Conservation (phyloP, 306 rosid species). For the Fragaria ananassa region DNA sequence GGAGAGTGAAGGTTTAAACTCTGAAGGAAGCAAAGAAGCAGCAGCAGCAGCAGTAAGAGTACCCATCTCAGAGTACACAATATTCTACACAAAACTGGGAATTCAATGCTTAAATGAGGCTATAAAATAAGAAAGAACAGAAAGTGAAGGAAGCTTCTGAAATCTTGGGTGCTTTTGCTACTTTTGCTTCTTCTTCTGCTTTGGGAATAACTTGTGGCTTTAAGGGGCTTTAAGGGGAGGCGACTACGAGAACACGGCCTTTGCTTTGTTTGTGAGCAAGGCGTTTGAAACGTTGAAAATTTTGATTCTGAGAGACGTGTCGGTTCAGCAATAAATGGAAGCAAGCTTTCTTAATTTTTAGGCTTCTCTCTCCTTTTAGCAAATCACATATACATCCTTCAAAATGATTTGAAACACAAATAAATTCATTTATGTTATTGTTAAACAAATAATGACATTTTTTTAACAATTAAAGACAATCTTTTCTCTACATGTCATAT, state of each 20-base stretch:
- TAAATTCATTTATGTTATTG: too few relatives aligned
- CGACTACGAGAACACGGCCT: not conserved
- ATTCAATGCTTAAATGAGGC: not conserved
- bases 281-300: constrained; percentile 2
- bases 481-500: too few relatives aligned
- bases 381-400: too few relatives aligned
- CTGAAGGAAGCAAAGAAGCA: constrained; percentile 50
- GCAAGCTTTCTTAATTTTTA: constrained; percentile 29
- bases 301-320: constrained; percentile 40
- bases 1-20: constrained; percentile 40
- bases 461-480: too few relatives aligned
- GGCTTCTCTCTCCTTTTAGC: too few relatives aligned
- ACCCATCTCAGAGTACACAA: constrained; percentile 36
- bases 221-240: not conserved
- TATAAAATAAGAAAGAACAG: not conserved
- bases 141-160: not conserved
- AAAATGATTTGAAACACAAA: too few relatives aligned
- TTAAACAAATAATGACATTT: too few relatives aligned
- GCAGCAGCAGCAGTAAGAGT: constrained; percentile 43
- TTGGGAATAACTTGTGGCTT: not conserved
- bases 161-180: not conserved
- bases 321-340: not conserved
- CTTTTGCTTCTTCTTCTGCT: not conserved
- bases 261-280: constrained; percentile 22
- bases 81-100: not conserved